Conservation (phyloP, 2,329 filamentous ascomycete genomes). For the Colletotrichum sp. region DNA sequence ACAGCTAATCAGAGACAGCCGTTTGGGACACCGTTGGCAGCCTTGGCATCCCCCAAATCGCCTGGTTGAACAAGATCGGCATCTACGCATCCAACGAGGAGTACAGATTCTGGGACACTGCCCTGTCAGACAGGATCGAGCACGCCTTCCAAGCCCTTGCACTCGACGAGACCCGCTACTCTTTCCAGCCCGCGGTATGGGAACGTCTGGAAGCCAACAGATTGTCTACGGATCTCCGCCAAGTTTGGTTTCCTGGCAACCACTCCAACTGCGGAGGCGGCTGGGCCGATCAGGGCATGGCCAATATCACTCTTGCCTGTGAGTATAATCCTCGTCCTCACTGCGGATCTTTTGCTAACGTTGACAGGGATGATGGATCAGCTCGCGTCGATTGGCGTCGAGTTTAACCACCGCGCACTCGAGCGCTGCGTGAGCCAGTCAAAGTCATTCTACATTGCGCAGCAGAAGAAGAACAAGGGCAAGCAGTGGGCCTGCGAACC, state of each 20-base stretch:
- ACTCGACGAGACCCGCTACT: slow-evolving; percentile 58
- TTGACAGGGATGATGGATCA: slow-evolving; percentile 61
- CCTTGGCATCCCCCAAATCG: slow-evolving; percentile 49
- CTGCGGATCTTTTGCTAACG: not conserved
- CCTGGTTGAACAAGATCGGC: slow-evolving; percentile 51
- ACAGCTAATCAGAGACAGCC: slow-evolving; percentile 23
- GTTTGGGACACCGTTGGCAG: slow-evolving; percentile 50
- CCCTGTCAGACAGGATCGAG: slow-evolving; percentile 55
- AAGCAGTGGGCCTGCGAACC: slow-evolving; percentile 50
- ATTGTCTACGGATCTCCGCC: slow-evolving; percentile 48
- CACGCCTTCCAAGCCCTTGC: slow-evolving; percentile 65
- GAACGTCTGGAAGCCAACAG: slow-evolving; percentile 44
- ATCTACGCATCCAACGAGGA: slow-evolving; percentile 48
- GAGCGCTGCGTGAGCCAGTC: slow-evolving; percentile 41
- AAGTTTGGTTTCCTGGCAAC: slow-evolving; percentile 72
- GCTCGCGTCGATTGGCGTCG: slow-evolving; percentile 53
- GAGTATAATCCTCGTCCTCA: slow-evolving; percentile 16
- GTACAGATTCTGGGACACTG: slow-evolving; percentile 60
- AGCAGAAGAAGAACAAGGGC: slow-evolving; percentile 19
- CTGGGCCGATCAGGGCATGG: slow-evolving; percentile 56
- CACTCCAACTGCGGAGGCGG: slow-evolving; percentile 76
- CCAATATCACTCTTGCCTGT: slow-evolving; percentile 44
- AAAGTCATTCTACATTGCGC: slow-evolving; percentile 28
- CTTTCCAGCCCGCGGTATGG: slow-evolving; percentile 63
- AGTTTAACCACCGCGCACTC: slow-evolving; percentile 49